Conservation (phyloP, 345 rosid species). For the Populus ilicifolia region DNA sequence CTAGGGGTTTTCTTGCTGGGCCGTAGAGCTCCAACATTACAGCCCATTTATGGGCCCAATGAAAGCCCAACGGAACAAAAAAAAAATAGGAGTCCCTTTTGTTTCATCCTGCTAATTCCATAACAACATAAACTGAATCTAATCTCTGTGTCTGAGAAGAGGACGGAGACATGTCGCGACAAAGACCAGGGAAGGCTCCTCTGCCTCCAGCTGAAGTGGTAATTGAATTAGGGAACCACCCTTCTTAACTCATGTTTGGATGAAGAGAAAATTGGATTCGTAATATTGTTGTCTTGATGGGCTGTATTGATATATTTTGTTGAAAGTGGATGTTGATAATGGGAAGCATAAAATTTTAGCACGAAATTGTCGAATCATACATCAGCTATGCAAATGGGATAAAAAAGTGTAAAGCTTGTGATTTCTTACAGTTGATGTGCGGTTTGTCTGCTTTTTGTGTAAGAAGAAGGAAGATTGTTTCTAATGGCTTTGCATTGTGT, state of each 20-base stretch:
- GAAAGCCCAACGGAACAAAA: not conserved
- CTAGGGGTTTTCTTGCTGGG: not conserved
- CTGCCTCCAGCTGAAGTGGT: constrained; percentile 91
- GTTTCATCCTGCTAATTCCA: not conserved
- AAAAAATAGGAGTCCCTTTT: no score
- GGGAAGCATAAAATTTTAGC: not conserved
- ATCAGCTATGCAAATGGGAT: not conserved
- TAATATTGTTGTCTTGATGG: not conserved
- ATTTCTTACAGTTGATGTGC: not conserved
- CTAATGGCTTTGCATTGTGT: not conserved
- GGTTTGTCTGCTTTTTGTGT: not conserved
- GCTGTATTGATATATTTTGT: not conserved
- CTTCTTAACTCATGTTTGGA: constrained; percentile 2
- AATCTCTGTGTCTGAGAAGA: constrained; percentile 1
- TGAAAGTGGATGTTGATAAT: not conserved
- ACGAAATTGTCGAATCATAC: not conserved
- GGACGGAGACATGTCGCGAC: constrained; percentile 39
- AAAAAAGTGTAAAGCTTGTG: not conserved
- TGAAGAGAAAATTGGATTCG: not conserved
- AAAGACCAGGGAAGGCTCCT: constrained; percentile 39
- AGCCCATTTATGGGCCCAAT: not conserved
- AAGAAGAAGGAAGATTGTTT: not conserved
- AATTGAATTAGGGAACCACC: not conserved
- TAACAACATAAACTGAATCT: not conserved
- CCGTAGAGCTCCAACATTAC: not conserved